Evolutionary conservation across 176 grass and related monocot species (phyloP), one percentile per base, ranked within the genome.

Genomic region (Phyllostachys edulis): DNA sequence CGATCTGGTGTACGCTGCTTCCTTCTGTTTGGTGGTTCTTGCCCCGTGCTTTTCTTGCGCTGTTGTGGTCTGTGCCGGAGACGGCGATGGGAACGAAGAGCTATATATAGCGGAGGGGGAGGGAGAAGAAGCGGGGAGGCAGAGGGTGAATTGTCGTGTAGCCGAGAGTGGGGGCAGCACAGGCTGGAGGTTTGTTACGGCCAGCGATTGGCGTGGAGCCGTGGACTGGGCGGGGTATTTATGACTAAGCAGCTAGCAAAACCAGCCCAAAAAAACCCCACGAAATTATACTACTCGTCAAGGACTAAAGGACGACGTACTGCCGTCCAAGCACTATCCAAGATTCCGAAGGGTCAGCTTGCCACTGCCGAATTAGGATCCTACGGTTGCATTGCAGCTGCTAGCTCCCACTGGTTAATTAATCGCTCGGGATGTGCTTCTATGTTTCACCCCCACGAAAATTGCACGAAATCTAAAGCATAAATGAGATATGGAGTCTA

Each of bases 181-280:
- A 94, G 89, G 55, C 92, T 94, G 87, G 87, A 75, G 77, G 37
- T 82, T 71, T 37, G 78, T 44, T 65, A 13, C n/a, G 39, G 77
- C 42, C 83, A 54, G 60, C 26, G 39, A 47, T 67, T 17, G 40
- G 21, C 81, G 74, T 72, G 44, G 18, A 77, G 40, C 15, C 81
- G 74, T 72, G 44, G 18, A 77, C 64, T 45, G 13, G 71, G 71
- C 63, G 82, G 39, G 81, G 21, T 75, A 75, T 63, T 21, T 2
- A 6, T 7, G 17, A 15, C 47, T 50, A 4, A 50, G 47, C 4
- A 50, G 14, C 9, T 3, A 50, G 1, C 56, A 29, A 15, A 45
- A 8, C 51, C 20, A 20, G 51, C 51, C 15, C 7, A 41, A 16
- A 15, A 55, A 55, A 7, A 20, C 20, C 51, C 0, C 51, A 55